phyloP scores from a whole-genome alignment of 345 rosid genomes.

The Garcia nutans region DNA sequence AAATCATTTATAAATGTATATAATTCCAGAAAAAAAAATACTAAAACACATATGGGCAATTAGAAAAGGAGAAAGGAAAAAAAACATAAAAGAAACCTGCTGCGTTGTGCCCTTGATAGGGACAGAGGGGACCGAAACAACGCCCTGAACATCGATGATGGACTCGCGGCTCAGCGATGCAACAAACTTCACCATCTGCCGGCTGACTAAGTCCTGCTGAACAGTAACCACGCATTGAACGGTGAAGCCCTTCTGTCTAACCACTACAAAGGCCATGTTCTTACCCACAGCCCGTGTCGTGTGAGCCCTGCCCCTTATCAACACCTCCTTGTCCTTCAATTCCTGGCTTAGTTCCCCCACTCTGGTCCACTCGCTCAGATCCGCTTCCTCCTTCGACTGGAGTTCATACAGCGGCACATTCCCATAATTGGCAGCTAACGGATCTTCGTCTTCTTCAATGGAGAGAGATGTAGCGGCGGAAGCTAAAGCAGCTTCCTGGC shows the following conservation, averaged over 20 bases:
- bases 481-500: slow-evolving; percentile 45
- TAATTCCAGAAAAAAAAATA: no score
- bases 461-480: slow-evolving; percentile 37
- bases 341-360: slow-evolving; percentile 47
- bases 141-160: slow-evolving; percentile 41
- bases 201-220: slow-evolving; percentile 46
- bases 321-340: slow-evolving; percentile 43
- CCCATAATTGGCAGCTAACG: slow-evolving; percentile 54
- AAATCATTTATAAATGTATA: neutral
- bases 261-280: slow-evolving; percentile 60
- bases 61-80: neutral
- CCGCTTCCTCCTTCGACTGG: slow-evolving; percentile 44
- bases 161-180: slow-evolving; percentile 63
- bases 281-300: slow-evolving; percentile 48
- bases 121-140: slow-evolving; percentile 21
- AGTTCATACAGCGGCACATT: slow-evolving; percentile 57
- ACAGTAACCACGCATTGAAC: slow-evolving; percentile 69
- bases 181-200: slow-evolving; percentile 61
- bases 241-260: slow-evolving; percentile 63
- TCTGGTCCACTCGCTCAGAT: slow-evolving; percentile 42
- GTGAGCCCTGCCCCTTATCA: slow-evolving; percentile 66
- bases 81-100: slow-evolving; percentile 10
- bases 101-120: slow-evolving; percentile 39
- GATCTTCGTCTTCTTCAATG: slow-evolving; percentile 41
- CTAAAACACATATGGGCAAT: neutral